These are phyloP conservation scores for Acrodontium crateriforme DNA, from an alignment of 2,329 filamentous ascomycete genomes.

Conservation along the genomic window DNA sequence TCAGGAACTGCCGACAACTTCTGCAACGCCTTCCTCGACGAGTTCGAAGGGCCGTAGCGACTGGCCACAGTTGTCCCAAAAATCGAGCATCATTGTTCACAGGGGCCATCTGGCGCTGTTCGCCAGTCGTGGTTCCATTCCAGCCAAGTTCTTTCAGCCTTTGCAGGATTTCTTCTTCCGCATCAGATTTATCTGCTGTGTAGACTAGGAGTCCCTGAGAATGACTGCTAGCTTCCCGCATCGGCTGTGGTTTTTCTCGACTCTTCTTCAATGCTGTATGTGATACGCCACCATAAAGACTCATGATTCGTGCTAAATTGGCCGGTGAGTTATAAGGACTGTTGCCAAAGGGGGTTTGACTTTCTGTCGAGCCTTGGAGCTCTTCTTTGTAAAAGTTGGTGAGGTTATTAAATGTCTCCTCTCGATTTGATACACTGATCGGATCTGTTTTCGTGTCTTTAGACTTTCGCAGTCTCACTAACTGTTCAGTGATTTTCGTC, in stretches of 20 bases:
- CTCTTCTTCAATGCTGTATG: slow-evolving; percentile 49
- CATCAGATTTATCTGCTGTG: slow-evolving; percentile 9
- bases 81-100: slow-evolving; percentile 44
- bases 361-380: neutral
- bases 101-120: slow-evolving; percentile 39
- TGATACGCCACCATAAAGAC: slow-evolving; percentile 56
- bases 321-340: slow-evolving; percentile 59
- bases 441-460: slow-evolving; percentile 1
- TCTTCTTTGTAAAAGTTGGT: slow-evolving; percentile 68
- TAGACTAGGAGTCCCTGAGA: slow-evolving; percentile 52
- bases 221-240: slow-evolving; percentile 63
- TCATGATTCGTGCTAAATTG: slow-evolving; percentile 80
- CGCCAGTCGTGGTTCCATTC: slow-evolving; percentile 44
- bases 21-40: slow-evolving; percentile 91
- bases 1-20: slow-evolving; percentile 84
- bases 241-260: slow-evolving; percentile 53
- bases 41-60: slow-evolving; percentile 70
- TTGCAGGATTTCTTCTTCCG: slow-evolving; percentile 44
- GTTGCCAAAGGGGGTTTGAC: slow-evolving; percentile 31
- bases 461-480: slow-evolving; percentile 18
- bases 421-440: slow-evolving; percentile 37
- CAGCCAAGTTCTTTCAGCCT: slow-evolving; percentile 46
- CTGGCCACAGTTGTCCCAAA: slow-evolving; percentile 60
- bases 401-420: slow-evolving; percentile 60
- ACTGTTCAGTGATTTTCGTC: slow-evolving; percentile 69